Base-by-base conservation (phyloP, 345 rosid species). In the Eucalyptus tenuipes region DNA sequence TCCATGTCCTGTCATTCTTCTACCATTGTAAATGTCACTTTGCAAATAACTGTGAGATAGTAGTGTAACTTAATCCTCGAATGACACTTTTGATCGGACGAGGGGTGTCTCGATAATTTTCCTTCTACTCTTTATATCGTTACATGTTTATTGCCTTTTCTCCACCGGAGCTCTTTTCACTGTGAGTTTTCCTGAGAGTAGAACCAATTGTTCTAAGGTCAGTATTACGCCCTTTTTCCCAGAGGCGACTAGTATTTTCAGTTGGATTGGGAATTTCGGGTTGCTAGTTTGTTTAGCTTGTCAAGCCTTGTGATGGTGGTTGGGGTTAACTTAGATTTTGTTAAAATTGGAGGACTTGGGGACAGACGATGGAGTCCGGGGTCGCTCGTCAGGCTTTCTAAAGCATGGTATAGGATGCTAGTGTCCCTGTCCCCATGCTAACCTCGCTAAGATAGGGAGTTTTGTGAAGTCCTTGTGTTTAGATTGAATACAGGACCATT, bases 1-100 rank as follows among this genome's bases (percentile, higher is more conserved):
- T 89, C 99, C 99, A 27, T 97, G 99, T 90, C 98, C 99, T 3
- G 96, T 97, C 91, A 92, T 97, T 8, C 98, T 97, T 52, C 91
- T 97, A 87, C 99, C 99, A 85, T 91, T 97, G 87, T 97, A 87
- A 90, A 75, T 75, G 27, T 75, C 47, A 2, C 82, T 40, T 75
- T 10, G 82, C 82, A 75, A 40, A 37, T 25, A 75, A 40, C 27
- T 40, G 47, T 25, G 8, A 75, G 82, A 75, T 20, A 37, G 82
- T 40, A 13, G 82, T 40, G 47, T 75, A 75, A 75, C 47, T 40
- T 75, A 20, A 75, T 75, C 47, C 82, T 75, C 9, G 12, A 10
- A 42, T 10, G 47, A 40, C 47, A 40, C 45, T 40, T 75, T 75
- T 75, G 82, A 75, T 42, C 29, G 20, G 82, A 75, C 24, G 5